These are phyloP conservation scores for Scheffersomyces ergatensis DNA, from an alignment of 805 yeast genomes.

Conservation along the genomic window DNA sequence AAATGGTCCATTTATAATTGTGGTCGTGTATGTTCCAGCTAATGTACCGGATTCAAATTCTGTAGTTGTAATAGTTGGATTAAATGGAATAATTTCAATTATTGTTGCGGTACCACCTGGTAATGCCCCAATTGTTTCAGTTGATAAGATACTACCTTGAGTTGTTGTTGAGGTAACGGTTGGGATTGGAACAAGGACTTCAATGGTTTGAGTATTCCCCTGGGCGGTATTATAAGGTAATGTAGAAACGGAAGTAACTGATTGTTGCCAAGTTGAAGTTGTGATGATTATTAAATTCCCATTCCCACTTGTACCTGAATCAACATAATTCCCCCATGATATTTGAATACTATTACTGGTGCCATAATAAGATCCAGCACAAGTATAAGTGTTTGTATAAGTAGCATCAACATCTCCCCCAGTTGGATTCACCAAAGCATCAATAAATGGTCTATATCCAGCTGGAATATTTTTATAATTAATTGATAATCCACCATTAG, in stretches of 20 bases:
- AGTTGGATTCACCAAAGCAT: not conserved
- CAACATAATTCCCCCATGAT: not conserved
- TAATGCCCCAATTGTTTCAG: not conserved
- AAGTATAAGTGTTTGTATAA: not conserved
- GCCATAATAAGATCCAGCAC: not conserved
- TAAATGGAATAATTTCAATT: not conserved
- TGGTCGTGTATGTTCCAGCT: not conserved
- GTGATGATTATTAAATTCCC: not conserved
- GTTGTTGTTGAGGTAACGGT: not conserved
- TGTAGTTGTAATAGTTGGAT: not conserved
- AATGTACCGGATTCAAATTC: not conserved
- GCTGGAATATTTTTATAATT: not conserved
- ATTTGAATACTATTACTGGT: not conserved
- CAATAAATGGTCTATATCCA: not conserved
- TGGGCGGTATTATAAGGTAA: not conserved
- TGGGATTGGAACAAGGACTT: not conserved
- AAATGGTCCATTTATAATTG: conserved; percentile 1
- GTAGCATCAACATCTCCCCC: not conserved
- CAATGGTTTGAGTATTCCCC: not conserved
- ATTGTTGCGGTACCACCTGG: not conserved
- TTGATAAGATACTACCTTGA: not conserved
- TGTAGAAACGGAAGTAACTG: not conserved
- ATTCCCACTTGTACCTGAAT: not conserved
- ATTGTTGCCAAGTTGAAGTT: not conserved
- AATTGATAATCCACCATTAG: not conserved